These are phyloP conservation scores for Vigna hirtella DNA, from an alignment of 306 rosid species.

Conservation along the genomic window DNA sequence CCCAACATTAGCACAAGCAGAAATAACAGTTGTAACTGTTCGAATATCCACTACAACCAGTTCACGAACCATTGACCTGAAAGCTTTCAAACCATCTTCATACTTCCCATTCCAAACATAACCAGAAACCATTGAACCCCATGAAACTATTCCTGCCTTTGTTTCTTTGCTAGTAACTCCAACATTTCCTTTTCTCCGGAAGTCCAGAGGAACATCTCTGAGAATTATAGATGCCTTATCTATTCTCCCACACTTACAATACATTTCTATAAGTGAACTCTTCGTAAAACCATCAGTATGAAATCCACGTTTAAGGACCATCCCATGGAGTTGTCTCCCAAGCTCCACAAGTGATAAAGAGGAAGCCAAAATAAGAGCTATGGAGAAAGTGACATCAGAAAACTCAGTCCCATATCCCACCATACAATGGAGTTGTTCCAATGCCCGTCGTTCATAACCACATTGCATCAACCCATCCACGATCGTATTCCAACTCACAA, in stretches of 20 bases:
- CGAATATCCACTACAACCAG: slow-evolving; percentile 61
- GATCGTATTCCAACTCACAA: slow-evolving; percentile 85
- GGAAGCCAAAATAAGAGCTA: slow-evolving; percentile 78
- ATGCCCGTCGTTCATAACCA: slow-evolving; percentile 57
- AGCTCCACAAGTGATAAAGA: slow-evolving; percentile 61
- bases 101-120: slow-evolving; percentile 67
- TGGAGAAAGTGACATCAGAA: slow-evolving; percentile 64
- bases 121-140: slow-evolving; percentile 84
- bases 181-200: slow-evolving; percentile 37
- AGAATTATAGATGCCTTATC: slow-evolving; percentile 68
- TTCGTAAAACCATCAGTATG: slow-evolving; percentile 60
- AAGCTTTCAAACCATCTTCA: slow-evolving; percentile 69
- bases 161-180: slow-evolving; percentile 46
- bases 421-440: slow-evolving; percentile 75
- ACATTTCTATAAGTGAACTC: slow-evolving; percentile 82
- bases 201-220: slow-evolving; percentile 55
- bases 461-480: slow-evolving; percentile 74
- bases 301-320: slow-evolving; percentile 56
- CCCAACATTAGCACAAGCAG: slow-evolving; percentile 76
- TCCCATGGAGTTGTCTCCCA: slow-evolving; percentile 85
- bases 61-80: slow-evolving; percentile 65
- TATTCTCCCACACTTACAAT: slow-evolving; percentile 70
- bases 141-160: slow-evolving; percentile 61
- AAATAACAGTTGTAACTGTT: slow-evolving; percentile 70
- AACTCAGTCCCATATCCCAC: slow-evolving; percentile 56